Base-by-base conservation (phyloP, 1,284 basidiomycete species). In the Pyrrhoderma noxium region DNA sequence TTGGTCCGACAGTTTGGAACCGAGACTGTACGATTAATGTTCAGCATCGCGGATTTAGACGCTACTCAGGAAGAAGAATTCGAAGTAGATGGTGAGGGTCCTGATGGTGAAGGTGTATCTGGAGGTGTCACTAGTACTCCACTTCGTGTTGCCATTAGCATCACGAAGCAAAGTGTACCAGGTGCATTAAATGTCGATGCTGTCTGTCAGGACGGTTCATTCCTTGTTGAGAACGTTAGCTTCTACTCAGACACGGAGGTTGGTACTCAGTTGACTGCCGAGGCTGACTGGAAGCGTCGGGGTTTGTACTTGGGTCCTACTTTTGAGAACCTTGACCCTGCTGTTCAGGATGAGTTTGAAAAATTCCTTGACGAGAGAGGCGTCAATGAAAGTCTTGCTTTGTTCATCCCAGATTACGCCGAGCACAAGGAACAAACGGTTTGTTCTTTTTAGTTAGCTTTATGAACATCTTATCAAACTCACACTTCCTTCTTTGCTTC, bases 281-380 rank as follows among this genome's bases (percentile, higher is more conserved):
- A 97, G 58, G 88, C 88, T 11, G 94, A 97, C 71, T 97, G 90
- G 90, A 85, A 86, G 64, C 82, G 94, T 48, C 80, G 93, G 40
- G 91, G 89, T 8, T 71, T 88, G 59, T 98, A 96, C 75, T 83
- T 96, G 64, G 94, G 94, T 2, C 94, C 94, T 50, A 81, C 85
- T 79, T 98, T 97, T 63, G 91, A 95, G 56, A 90, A 93, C 48
- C 81, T 98, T 44, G 95, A 98, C 64, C 75, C 86, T 31, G 67
- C 68, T 4, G 80, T 99, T 8, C 95, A 98, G 71, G 83, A 87
- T 55, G 84, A 89, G 64, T 91, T 95, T 63, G 84, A 90, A 62
- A 74, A 76, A 62, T 95, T 75, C 76, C 73, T 95, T 49, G 75
- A 79, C 56, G 92, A 95, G 72, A 82, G 95, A 53, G 93, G 92